Evolutionary conservation across 2,329 filamentous ascomycete genomes (phyloP), one percentile per base, ranked within the genome.

Genomic region (Apiospora sp.): DNA sequence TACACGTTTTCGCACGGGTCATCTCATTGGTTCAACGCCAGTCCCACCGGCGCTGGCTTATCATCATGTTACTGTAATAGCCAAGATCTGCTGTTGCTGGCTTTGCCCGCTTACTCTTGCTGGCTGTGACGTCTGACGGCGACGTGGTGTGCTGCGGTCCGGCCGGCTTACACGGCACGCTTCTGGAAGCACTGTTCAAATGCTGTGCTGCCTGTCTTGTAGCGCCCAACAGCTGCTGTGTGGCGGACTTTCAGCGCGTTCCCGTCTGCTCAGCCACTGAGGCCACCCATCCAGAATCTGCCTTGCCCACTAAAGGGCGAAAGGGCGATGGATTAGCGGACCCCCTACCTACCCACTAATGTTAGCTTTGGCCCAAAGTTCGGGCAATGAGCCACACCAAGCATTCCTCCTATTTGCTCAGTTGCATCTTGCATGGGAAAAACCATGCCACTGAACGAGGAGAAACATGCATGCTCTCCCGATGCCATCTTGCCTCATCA

Each of bases 181-280:
- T 6, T 64, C 14, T 37, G 58, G 58, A 19, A 64, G 22, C 14
- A 41, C 58, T 34, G 54, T 27, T 27, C 54, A 34, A 19, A 30
- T 19, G 30, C 54, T 61, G 30, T 37, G 30, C 30, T 61, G 27
- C 51, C 27, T 58, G 51, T 58, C 51, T 30, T 5, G 30, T 14
- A 24, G 48, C 22, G 49, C 49, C 49, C 27, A 27, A 12, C 27
- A 16, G 19, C 24, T 22, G 46, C 22, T 24, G 48, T 71, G 70
- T 49, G 70, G 70, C 70, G 61, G 61, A 24, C 34, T 68, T 49
- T 67, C 61, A 67, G 44, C 43, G 51, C 24, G 30, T 51, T 19
- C 14, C 22, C 37, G 3, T 30, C 14, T 24, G 70, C 70, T 71
- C 34, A 71, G 70, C 51, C 51, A 58, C 51, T 16, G n/a, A 22